Evolutionary conservation across 352 stramenopile species (phyloP), one percentile per base, ranked within the genome.

Genomic region (Sclerospora graminicola): DNA sequence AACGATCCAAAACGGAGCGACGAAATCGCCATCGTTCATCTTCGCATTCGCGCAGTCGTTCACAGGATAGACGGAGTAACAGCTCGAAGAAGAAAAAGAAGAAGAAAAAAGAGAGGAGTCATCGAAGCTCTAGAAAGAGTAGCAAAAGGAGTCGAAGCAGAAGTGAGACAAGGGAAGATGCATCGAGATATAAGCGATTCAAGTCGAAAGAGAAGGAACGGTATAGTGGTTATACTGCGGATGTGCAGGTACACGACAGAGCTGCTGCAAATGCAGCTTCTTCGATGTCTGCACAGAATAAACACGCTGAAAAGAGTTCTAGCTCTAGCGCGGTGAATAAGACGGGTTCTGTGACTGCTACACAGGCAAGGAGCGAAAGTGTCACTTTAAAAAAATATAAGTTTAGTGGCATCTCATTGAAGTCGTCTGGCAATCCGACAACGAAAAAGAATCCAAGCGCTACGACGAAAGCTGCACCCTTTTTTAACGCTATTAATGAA

Each of bases 401-500:
- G 37, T 91, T 89, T 35, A 66, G 60, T 9, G 55, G 63, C 5
- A 86, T 91, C 20, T 69, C 77, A 5, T 48, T 91, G 20, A 91
- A 86, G 52, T n/a, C n/a, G n/a, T 13, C 51, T 37, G 45, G 50
- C 1, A 57, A 43, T 30, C 36, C 41, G 15, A 8, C 21, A 9
- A 4, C 28, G 14, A 61, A 53, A 23, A 67, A 60, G 28, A 55
- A 4, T 10, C 38, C 37, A 27, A n/a, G 18, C 5, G n/a, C 31
- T 19, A 54, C 47, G 20, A 57, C 48, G 28, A 67, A 57, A 23
- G 41, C 48, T 37, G 29, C 23, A 16, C 28, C 3, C 10, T 39
- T 63, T 10, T 61, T 60, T 21, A 65, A 64, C 35, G 19, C 41
- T 6, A 53, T 66, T 34, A 40, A 11, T 28, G 49, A 26, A 16